Evolutionary conservation across 495 filamentous ascomycete genomes (phyloP).

Genomic region (Emericellopsis terricola): DNA sequence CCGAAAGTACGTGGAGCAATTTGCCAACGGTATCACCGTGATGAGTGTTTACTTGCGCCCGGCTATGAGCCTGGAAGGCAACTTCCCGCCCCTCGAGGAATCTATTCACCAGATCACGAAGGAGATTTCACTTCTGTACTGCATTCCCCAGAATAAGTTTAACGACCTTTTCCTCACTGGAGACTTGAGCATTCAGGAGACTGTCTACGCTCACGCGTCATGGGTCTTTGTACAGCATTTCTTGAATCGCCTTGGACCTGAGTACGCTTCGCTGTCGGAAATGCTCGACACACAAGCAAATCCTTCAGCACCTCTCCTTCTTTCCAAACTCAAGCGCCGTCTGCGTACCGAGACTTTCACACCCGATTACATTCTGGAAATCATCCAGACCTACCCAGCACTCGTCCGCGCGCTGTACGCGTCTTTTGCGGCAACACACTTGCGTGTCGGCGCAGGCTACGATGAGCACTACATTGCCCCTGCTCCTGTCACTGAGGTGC

Average conservation of each 20-base stretch:
- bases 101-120: conserved; percentile 99
- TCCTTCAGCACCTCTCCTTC: conserved; percentile 69
- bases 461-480: conserved; percentile 57
- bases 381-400: conserved; percentile 80
- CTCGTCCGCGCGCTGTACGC: conserved; percentile 80
- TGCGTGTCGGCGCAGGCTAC: conserved; percentile 58
- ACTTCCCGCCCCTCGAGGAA: conserved; percentile 51
- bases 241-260: conserved; percentile 81
- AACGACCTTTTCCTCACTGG: conserved; percentile 79
- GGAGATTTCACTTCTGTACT: conserved; percentile 92
- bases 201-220: conserved; percentile 89
- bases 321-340: conserved; percentile 83
- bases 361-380: conserved; percentile 91
- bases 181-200: conserved; percentile 82
- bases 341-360: conserved; percentile 95
- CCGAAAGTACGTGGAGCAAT: conserved; percentile 95
- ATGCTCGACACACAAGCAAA: conserved; percentile 57
- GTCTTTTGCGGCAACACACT: conserved; percentile 79
- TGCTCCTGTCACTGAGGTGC: conserved; percentile 46
- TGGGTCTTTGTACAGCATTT: conserved; percentile 98
- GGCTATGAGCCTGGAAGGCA: conserved; percentile 30
- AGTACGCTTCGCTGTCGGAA: conserved; percentile 75
- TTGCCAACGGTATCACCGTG: conserved; percentile 93
- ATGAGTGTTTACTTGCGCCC: conserved; percentile 88
- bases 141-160: conserved; percentile 92